These are phyloP conservation scores for Tricladium varicosporioides DNA, from an alignment of 2,329 filamentous ascomycete genomes.

Conservation along the genomic window DNA sequence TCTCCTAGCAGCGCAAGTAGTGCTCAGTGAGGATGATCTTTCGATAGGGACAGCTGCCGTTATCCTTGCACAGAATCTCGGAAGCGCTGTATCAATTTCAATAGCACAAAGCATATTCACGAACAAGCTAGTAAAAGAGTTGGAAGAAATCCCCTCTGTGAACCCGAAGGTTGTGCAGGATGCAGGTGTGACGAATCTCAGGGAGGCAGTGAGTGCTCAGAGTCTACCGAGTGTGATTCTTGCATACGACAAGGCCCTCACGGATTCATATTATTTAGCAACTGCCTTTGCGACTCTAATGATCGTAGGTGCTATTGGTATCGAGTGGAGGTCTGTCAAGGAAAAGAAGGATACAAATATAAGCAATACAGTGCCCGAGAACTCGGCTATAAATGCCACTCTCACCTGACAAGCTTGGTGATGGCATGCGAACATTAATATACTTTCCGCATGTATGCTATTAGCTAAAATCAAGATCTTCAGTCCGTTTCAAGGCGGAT, in stretches of 20 bases:
- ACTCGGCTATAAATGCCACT: not conserved
- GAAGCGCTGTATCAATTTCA: not conserved
- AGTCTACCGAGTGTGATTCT: conserved; percentile 37
- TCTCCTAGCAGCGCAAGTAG: conserved; percentile 42
- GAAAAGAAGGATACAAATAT: not conserved
- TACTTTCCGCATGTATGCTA: not conserved
- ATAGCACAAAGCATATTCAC: not conserved
- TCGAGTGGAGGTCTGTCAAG: not conserved
- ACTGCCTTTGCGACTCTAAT: not conserved
- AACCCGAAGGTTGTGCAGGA: conserved; percentile 34
- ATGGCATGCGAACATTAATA: not conserved
- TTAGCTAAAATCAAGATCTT: not conserved
- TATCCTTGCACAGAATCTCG: not conserved
- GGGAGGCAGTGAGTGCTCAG: conserved; percentile 29
- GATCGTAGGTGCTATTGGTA: not conserved
- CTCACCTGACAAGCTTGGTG: not conserved
- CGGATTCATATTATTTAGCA: conserved; percentile 1
- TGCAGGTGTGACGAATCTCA: conserved; percentile 41
- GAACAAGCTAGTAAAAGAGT: not conserved
- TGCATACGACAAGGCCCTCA: conserved; percentile 35
- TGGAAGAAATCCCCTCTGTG: conserved; percentile 12
- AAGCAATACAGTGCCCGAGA: not conserved
- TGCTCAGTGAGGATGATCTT: not conserved
- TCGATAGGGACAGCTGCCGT: not conserved
- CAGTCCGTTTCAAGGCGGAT: not conserved